Evolutionary conservation across 2,329 filamentous ascomycete species (phyloP).

Genomic region (Sporothrix humicola): DNA sequence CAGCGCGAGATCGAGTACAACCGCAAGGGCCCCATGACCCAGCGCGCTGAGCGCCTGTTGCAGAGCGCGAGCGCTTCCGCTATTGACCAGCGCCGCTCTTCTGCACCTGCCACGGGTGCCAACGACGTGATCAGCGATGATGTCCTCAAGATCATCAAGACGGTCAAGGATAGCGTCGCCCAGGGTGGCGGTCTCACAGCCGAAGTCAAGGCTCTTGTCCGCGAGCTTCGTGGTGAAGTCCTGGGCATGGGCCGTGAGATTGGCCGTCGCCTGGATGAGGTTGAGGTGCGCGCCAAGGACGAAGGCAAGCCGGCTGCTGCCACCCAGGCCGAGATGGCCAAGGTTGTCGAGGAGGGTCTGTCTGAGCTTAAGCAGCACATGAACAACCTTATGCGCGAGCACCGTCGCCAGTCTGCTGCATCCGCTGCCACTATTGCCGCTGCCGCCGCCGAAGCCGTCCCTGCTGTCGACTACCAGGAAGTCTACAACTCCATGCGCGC

Average conservation of each 20-base stretch:
- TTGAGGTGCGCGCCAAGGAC: conserved; percentile 61
- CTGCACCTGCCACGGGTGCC: conserved; percentile 53
- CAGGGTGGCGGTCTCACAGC: conserved; percentile 88
- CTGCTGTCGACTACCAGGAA: conserved; percentile 75
- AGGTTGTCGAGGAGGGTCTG: conserved; percentile 80
- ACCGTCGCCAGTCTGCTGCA: conserved; percentile 70
- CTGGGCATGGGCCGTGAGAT: conserved; percentile 93
- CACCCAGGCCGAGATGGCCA: conserved; percentile 72
- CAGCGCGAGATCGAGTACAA: conserved; percentile 47
- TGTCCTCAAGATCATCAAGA: conserved; percentile 78
- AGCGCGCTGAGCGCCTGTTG: conserved; percentile 54
- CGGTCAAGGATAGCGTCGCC: conserved; percentile 88
- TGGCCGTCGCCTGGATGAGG: conserved; percentile 81
- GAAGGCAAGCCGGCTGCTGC: conserved; percentile 57
- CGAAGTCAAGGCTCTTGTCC: conserved; percentile 87
- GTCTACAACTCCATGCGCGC: conserved; percentile 84
- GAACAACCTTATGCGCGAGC: conserved; percentile 77
- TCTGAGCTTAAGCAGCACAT: conserved; percentile 84
- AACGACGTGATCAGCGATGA: conserved; percentile 74
- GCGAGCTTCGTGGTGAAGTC: conserved; percentile 89
- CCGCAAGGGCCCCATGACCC: conserved; percentile 46
- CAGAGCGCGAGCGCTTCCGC: conserved; percentile 47
- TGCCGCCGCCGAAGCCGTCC: conserved; percentile 61
- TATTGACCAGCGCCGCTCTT: conserved; percentile 50
- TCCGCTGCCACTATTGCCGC: conserved; percentile 47